Evolutionary conservation across 2,329 filamentous ascomycete genomes (phyloP).

Genomic region (Pyrenophora teres): DNA sequence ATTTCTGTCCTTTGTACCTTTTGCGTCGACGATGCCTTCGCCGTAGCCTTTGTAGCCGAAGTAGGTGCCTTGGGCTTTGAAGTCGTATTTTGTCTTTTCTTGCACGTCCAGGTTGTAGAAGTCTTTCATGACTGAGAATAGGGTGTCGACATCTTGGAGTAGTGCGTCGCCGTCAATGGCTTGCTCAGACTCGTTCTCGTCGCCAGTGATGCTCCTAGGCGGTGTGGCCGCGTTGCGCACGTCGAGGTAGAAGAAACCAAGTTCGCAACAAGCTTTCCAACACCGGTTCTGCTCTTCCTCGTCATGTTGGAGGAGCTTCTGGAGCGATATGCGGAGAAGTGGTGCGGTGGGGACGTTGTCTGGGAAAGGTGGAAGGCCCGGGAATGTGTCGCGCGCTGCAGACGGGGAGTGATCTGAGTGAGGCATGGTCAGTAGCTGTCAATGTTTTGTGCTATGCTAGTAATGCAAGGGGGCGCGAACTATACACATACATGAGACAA

Average conservation of each 20-base stretch:
- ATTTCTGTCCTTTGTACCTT: constrained; percentile 57
- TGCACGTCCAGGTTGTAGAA: constrained; percentile 56
- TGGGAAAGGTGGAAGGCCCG: constrained; percentile 50
- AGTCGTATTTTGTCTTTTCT: constrained; percentile 62
- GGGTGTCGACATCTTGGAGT: constrained; percentile 50
- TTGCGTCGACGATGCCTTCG: constrained; percentile 52
- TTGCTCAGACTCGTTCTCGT: constrained; percentile 21
- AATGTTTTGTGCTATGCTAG: background rate
- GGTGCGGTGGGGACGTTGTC: constrained; percentile 48
- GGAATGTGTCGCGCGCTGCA: constrained; percentile 24
- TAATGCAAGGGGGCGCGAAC: background rate
- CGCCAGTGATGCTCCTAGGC: background rate
- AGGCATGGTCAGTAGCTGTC: constrained; percentile 19
- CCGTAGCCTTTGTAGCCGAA: constrained; percentile 58
- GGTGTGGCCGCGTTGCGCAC: constrained; percentile 34
- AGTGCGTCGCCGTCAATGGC: constrained; percentile 46
- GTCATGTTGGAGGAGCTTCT: constrained; percentile 46
- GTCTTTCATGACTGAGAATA: constrained; percentile 54
- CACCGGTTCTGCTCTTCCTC: constrained; percentile 44
- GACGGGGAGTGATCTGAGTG: constrained; percentile 27
- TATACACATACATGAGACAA: background rate
- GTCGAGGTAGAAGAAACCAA: constrained; percentile 64
- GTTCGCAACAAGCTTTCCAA: constrained; percentile 52
- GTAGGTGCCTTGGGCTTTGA: constrained; percentile 56
- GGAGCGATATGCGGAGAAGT: constrained; percentile 49